phyloP scores from a whole-genome alignment of 2,329 filamentous ascomycete species.

The Fusarium sp. region DNA sequence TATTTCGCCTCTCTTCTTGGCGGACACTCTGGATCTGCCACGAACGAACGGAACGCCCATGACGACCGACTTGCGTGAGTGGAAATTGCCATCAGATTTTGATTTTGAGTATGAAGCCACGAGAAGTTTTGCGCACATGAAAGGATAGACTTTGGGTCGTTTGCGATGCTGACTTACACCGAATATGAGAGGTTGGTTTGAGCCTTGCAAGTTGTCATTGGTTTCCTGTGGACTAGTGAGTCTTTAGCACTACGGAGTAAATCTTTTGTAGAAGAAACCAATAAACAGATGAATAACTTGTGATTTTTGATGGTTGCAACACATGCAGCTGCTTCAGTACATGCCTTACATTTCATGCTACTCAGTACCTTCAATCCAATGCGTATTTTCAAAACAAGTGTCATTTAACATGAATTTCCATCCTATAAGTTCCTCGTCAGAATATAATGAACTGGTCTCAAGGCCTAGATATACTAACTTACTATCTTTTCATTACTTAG shows the following conservation, averaged over 20 bases:
- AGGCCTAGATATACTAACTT: neutral
- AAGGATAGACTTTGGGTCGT: neutral
- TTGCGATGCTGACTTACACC: neutral
- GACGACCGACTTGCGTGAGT: neutral
- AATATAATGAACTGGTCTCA: neutral
- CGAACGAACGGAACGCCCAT: neutral
- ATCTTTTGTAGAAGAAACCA: neutral
- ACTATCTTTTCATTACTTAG: neutral
- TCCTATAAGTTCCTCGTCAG: neutral
- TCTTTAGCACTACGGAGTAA: neutral
- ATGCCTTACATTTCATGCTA: neutral
- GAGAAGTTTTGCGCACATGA: neutral
- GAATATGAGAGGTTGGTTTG: neutral
- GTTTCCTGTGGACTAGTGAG: neutral
- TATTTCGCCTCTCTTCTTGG: slow-evolving; percentile 14
- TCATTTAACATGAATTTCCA: too few species aligned
- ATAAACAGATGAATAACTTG: neutral
- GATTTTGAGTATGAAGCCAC: neutral
- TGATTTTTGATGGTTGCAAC: neutral
- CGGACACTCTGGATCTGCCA: neutral
- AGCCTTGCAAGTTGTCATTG: neutral
- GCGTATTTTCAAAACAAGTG: neutral
- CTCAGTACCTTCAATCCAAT: neutral
- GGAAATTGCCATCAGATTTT: neutral
- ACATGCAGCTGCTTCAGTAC: neutral